Evolutionary conservation across 2,329 filamentous ascomycete genomes (phyloP).

Genomic region (Trichoderma sp.): DNA sequence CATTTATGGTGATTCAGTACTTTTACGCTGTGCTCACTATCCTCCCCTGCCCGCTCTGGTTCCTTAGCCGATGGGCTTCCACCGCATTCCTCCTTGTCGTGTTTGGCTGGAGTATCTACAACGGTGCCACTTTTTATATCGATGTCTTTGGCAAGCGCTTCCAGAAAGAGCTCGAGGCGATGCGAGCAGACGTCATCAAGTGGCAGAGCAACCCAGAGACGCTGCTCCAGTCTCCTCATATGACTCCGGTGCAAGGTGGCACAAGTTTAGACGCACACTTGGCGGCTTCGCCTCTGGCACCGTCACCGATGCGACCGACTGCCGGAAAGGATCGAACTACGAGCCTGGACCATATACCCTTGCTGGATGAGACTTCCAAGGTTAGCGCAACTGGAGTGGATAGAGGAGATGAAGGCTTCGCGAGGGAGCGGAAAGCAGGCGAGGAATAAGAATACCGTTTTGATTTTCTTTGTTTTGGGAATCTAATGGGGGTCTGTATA

Average conservation of each 20-base stretch:
- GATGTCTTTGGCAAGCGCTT: constrained; percentile 96
- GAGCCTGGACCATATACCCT: constrained; percentile 57
- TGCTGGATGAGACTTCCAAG: constrained; percentile 51
- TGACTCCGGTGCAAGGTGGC: constrained; percentile 32
- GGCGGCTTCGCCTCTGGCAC: constrained; percentile 25
- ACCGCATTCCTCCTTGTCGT: constrained; percentile 74
- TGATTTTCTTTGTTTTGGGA: not conserved
- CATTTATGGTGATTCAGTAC: constrained; percentile 98
- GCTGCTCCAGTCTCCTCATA: constrained; percentile 39
- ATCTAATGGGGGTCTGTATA: not conserved
- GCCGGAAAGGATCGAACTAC: constrained; percentile 31
- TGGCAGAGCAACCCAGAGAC: constrained; percentile 70
- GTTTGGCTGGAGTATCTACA: constrained; percentile 96
- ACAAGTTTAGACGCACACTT: constrained; percentile 27
- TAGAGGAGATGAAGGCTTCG: constrained; percentile 46
- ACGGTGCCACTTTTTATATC: constrained; percentile 96
- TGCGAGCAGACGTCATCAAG: constrained; percentile 85
- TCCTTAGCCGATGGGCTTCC: constrained; percentile 81
- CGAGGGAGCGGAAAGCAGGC: constrained; percentile 49
- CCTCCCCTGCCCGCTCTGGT: constrained; percentile 93
- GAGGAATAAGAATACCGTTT: not conserved
- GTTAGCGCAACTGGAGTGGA: constrained; percentile 47
- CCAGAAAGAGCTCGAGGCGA: constrained; percentile 89
- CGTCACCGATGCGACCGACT: constrained; percentile 29
- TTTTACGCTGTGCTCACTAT: constrained; percentile 87